A percentile compares a stretch with the other conserved stretches of the same genome.
These are phyloP conservation scores for Rhytidiadelphus loreus DNA, from an alignment of 225 moss, liverwort and hornwort species.

Conservation along the genomic window DNA sequence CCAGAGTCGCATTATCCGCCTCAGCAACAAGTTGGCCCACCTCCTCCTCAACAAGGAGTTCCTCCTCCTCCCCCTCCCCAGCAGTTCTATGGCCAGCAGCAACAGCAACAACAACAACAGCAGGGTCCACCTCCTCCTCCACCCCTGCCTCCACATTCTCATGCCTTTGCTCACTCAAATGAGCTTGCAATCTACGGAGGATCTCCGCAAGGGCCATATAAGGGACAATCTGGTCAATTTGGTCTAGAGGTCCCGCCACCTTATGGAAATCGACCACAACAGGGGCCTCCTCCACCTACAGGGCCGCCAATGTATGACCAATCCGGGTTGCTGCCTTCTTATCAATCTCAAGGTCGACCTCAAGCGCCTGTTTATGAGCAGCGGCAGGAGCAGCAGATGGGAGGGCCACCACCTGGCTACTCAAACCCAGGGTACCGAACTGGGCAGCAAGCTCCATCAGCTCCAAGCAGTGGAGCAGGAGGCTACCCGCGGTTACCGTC, in stretches of 20 bases:
- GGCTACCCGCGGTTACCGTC: conserved; percentile 83
- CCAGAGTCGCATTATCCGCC: conserved; percentile 36
- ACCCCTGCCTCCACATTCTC: conserved; percentile 14
- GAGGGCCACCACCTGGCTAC: conserved; percentile 42
- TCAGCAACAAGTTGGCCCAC: conserved; percentile 20
- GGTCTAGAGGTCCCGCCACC: conserved; percentile 15
- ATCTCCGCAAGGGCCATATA: conserved; percentile 39
- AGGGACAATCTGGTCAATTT: conserved; percentile 27
- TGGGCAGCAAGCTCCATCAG: conserved; percentile 70
- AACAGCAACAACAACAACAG: not conserved
- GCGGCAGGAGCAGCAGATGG: conserved; percentile 41
- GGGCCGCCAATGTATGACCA: conserved; percentile 55
- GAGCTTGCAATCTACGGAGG: conserved; percentile 52
- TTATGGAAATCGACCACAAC: conserved; percentile 13
- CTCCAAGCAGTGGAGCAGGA: conserved; percentile 59
- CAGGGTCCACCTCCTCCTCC: conserved; percentile 21
- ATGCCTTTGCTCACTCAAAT: conserved; percentile 42
- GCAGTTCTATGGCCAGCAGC: conserved; percentile 27
- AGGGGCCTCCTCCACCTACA: conserved; percentile 1
- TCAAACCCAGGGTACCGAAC: conserved; percentile 53
- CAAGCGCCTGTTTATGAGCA: conserved; percentile 48
- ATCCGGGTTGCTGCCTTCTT: conserved; percentile 35
- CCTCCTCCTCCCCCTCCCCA: not conserved
- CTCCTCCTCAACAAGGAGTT: not conserved
- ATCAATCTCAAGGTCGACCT: conserved; percentile 55